These are phyloP conservation scores for Ophiocordyceps australis DNA, from an alignment of 2,329 filamentous ascomycete genomes.

Conservation along the genomic window DNA sequence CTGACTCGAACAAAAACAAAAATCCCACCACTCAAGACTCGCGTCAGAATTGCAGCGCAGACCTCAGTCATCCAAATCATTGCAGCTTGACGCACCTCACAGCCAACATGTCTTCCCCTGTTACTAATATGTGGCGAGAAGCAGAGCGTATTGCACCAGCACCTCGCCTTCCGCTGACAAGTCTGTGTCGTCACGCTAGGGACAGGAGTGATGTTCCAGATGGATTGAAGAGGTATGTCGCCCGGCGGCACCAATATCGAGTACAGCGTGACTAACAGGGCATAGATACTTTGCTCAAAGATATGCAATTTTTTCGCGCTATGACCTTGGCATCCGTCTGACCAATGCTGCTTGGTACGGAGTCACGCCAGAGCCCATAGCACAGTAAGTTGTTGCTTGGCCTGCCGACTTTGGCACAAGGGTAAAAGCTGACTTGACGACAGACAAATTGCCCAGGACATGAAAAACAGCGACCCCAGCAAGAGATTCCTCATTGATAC, in stretches of 20 bases:
- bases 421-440: not conserved
- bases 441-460: constrained; percentile 38
- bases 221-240: too few species aligned
- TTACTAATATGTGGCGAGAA: too few species aligned
- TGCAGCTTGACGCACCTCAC: too few species aligned
- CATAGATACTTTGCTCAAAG: constrained; percentile 78
- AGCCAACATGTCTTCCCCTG: too few species aligned
- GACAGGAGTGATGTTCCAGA: too few species aligned
- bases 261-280: too few species aligned
- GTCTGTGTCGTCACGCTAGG: constrained; percentile 59
- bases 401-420: not conserved
- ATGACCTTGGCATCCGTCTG: constrained; percentile 76
- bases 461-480: constrained; percentile 33
- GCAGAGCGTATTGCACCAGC: constrained; percentile 25
- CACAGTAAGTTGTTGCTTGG: constrained; percentile 36
- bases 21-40: too few species aligned
- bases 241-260: too few species aligned
- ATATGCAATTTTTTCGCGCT: constrained; percentile 71
- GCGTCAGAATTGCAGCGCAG: too few species aligned
- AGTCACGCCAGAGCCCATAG: constrained; percentile 84
- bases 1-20: too few species aligned
- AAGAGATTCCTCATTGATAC: constrained; percentile 64
- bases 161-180: constrained; percentile 31
- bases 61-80: too few species aligned
- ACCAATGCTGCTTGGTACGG: constrained; percentile 95